These are phyloP conservation scores for Penicillium soppii DNA, from an alignment of 495 filamentous ascomycete species.

Conservation along the genomic window DNA sequence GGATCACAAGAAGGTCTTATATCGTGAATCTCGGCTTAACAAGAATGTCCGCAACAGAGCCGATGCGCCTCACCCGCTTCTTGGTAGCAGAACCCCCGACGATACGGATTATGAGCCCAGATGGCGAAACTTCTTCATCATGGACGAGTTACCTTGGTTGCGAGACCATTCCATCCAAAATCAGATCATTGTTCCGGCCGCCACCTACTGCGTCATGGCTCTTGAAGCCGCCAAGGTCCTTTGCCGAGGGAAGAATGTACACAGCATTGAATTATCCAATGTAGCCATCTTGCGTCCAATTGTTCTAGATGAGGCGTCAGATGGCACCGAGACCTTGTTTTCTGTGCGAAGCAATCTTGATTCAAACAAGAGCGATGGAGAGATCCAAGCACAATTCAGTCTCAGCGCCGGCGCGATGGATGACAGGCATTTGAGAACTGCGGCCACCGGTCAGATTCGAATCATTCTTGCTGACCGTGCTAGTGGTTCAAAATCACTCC, in stretches of 20 bases:
- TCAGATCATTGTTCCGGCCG: conserved; percentile 16
- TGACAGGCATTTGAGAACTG: too few species aligned
- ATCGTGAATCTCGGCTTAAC: conserved; percentile 48
- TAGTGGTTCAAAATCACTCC: too few species aligned
- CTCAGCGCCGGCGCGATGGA: too few species aligned
- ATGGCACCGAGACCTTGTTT: too few species aligned
- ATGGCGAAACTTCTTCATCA: conserved; percentile 16
- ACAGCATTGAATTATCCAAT: too few species aligned
- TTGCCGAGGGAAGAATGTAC: too few species aligned
- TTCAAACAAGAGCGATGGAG: too few species aligned
- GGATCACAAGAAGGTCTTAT: conserved; percentile 46
- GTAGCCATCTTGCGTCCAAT: conserved; percentile 28
- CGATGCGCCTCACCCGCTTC: conserved; percentile 30
- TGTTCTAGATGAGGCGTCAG: background rate
- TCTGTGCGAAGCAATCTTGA: too few species aligned
- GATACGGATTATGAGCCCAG: conserved; percentile 14
- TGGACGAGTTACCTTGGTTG: conserved; percentile 19
- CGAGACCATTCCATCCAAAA: conserved; percentile 10
- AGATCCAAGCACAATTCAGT: too few species aligned
- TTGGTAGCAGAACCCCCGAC: conserved; percentile 32
- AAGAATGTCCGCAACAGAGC: conserved; percentile 41
- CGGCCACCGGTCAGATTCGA: too few species aligned
- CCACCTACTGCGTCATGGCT: conserved; percentile 14
- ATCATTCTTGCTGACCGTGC: conserved; percentile 39
- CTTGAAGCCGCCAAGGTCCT: conserved; percentile 29